Evolutionary conservation across 2,329 filamentous ascomycete genomes (phyloP), one percentile per base, ranked within the genome.

Genomic region (Ascocoryne sarcoides): DNA sequence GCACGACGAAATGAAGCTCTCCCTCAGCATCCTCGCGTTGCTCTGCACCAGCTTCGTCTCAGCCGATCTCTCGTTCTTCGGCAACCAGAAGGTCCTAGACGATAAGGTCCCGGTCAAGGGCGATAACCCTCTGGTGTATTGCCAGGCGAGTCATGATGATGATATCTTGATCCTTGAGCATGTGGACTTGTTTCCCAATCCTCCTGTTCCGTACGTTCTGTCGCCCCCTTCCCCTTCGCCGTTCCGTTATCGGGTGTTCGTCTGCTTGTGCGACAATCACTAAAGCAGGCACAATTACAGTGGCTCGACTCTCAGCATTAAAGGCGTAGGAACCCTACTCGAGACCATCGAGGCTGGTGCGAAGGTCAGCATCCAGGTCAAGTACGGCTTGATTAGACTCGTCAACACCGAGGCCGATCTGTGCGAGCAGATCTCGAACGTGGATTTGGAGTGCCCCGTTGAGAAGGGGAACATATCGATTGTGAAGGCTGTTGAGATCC

Each of bases 371-470:
- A 63, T 98, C 30, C 75, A 80, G 51, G 90, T 98, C 66, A 95
- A 95, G 68, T 95, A 94, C 63, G 90, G 90, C 45, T 71, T 95
- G 51, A 95, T 98, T 63, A 84, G 79, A 40, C 75, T 98, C 49
- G 78, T 98, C 63, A 85, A 76, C 62, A 84, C 84, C 50, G 75
- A 73, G 51, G 79, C 82, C 56, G 83, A 95, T 59, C 75, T 96
- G 28, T 98, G 92, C 69, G 84, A 95, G 45, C 82, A 94, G 62
- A 76, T 94, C 50, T 70, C 75, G 60, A 88, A 95, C 52, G 86
- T 95, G 32, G 87, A 95, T 55, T 69, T 96, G 42, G 67, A 85
- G 55, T 98, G 92, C 65, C 92, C 92, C 36, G 73, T 98, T 44
- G 70, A 94, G 65, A 76, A 85, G 65, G 90, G 89, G 44, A 66